A percentile compares a stretch with the other conserved stretches of the same genome.
These are phyloP conservation scores for Gillenia trifoliata DNA, from an alignment of 306 rosid genomes.

Conservation along the genomic window DNA sequence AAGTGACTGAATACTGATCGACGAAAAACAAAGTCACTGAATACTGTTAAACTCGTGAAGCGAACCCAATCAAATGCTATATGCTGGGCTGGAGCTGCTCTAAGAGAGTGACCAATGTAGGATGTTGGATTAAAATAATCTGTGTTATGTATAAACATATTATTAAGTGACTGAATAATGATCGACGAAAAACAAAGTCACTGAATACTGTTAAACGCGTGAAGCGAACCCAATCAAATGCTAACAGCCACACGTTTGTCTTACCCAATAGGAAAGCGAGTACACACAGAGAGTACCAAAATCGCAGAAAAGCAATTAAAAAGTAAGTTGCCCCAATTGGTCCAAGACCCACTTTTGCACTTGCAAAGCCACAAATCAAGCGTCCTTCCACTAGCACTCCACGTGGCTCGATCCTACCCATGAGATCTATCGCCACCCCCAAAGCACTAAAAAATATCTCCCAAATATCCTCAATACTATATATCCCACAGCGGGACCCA, in stretches of 20 bases:
- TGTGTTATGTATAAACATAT: too few species aligned
- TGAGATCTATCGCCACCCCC: conserved; percentile 2
- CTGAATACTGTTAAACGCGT: too few species aligned
- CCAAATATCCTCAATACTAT: not conserved
- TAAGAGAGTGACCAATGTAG: too few species aligned
- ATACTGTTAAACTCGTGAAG: too few species aligned
- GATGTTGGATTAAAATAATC: too few species aligned
- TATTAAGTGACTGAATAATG: too few species aligned
- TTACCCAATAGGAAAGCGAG: conserved; percentile 15
- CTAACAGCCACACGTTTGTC: not conserved
- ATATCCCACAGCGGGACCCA: not conserved
- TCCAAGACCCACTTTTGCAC: conserved; percentile 11
- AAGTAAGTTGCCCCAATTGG: not conserved
- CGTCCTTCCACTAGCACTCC: not conserved
- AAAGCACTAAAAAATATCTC: conserved; percentile 46
- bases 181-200: too few species aligned
- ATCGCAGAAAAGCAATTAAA: not conserved
- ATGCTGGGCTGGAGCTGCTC: too few species aligned
- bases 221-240: not conserved
- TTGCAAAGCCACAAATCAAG: conserved; percentile 30
- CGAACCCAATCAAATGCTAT: too few species aligned
- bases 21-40: too few species aligned
- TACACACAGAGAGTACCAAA: not conserved
- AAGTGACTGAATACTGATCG: too few species aligned
- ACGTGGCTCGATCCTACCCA: conserved; percentile 35